These are phyloP conservation scores for Colletotrichum filicis DNA, from an alignment of 2,329 filamentous ascomycete genomes.

Conservation along the genomic window DNA sequence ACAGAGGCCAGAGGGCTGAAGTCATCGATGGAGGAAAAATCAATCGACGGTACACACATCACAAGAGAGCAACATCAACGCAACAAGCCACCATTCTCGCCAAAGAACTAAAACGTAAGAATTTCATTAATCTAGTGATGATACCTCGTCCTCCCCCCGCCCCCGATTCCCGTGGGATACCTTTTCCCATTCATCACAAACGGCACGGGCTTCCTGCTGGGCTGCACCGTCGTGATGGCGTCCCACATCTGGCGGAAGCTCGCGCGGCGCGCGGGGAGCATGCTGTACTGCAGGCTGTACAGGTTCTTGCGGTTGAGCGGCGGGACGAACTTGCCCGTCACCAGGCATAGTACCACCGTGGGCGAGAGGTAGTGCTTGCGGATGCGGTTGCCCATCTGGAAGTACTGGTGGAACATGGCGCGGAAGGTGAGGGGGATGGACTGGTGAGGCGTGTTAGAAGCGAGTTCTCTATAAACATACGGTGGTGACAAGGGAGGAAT, in stretches of 20 bases:
- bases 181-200: conserved; percentile 45
- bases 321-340: conserved; percentile 92
- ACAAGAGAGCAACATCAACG: too few relatives aligned
- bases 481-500: too few relatives aligned
- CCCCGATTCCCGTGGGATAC: conserved; percentile 29
- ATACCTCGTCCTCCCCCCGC: conserved; percentile 35
- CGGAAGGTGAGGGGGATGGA: conserved; percentile 89
- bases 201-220: conserved; percentile 56
- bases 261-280: conserved; percentile 86
- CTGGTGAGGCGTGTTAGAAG: conserved; percentile 51
- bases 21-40: too few relatives aligned
- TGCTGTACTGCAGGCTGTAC: conserved; percentile 97
- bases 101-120: neutral
- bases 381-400: conserved; percentile 90
- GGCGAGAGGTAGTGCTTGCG: conserved; percentile 95
- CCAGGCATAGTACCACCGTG: conserved; percentile 85
- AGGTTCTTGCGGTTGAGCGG: conserved; percentile 94
- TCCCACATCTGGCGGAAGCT: conserved; percentile 89
- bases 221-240: conserved; percentile 66
- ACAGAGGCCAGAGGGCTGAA: too few relatives aligned
- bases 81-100: too few relatives aligned
- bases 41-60: too few relatives aligned
- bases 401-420: conserved; percentile 98
- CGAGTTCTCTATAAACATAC: neutral
- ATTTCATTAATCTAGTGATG: conserved; percentile 36